Base-by-base conservation (phyloP, 805 yeast genomes). In the Starmerella gropengiesseri region DNA sequence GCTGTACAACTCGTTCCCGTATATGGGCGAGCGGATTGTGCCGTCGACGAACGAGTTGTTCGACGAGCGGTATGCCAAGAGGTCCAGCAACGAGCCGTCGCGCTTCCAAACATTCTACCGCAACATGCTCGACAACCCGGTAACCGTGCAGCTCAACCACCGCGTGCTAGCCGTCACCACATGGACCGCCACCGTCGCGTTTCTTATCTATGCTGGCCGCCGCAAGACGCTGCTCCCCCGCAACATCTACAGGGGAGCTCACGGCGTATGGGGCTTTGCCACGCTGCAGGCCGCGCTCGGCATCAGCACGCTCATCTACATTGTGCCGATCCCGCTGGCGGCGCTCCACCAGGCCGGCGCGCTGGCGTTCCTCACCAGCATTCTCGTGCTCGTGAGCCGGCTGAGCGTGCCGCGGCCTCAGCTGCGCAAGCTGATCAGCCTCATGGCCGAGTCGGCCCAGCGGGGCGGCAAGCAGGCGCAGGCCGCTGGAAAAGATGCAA, bases 271-370 rank as follows among this genome's bases (percentile, higher is more conserved):
- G 81, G 96, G 95, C 3, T 64, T 87, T 45, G 97, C 77, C 3
- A 64, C 85, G 1, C 55, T 81, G 17, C 99, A 91, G 64, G 94
- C 79, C 3, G 66, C 82, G 1, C 67, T 91, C 33, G 99, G 99
- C 41, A 84, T 91, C 40, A 65, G 77, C 23, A 91, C 98, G 1
- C 69, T 91, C 52, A 60, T 87, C 18, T 87, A 83, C 60, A 69
- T 87, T 43, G 97, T 91, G 18, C 99, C 99, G 22, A 77, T 82
- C 19, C 83, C 94, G 23, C 64, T 89, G 36, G 99, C 95, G 2
- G 93, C 96, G 4, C 75, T 86, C 5, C 99, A 91, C 60, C 99
- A 91, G 67, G 95, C 95, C 7, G 97, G 97, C 53, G 94, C 96
- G 1, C 65, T 91, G 53, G 94, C 93, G 0, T 68, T 91, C 37